A percentile compares a stretch with the other conserved stretches of the same genome.
Conservation (phyloP, 805 yeast genomes). For the Starmerella apicola region DNA sequence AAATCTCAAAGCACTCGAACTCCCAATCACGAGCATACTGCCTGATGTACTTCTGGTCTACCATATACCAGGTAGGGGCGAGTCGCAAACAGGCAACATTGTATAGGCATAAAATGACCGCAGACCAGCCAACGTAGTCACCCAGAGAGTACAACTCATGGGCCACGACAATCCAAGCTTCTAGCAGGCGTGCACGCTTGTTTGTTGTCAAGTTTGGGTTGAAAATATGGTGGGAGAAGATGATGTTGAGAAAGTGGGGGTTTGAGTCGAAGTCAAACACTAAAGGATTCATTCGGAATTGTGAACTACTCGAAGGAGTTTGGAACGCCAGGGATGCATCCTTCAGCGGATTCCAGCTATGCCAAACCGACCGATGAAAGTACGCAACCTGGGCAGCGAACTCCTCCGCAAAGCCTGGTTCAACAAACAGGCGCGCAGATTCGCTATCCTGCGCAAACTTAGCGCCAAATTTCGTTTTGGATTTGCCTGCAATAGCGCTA, state of each 20-base stretch:
- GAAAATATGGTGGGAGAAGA: slow-evolving; percentile 59
- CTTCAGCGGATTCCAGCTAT: slow-evolving; percentile 61
- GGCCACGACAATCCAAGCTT: slow-evolving; percentile 80
- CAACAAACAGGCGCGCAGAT: slow-evolving; percentile 40
- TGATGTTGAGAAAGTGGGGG: slow-evolving; percentile 65
- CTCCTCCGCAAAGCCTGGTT: slow-evolving; percentile 40
- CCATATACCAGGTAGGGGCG: slow-evolving; percentile 59
- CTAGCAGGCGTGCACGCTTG: slow-evolving; percentile 48
- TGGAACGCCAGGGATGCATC: slow-evolving; percentile 68
- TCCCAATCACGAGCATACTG: slow-evolving; percentile 75
- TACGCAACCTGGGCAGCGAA: slow-evolving; percentile 53
- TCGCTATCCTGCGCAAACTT: slow-evolving; percentile 4
- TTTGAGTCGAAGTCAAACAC: slow-evolving; percentile 53
- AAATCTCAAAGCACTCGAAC: slow-evolving; percentile 80
- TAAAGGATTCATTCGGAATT: slow-evolving; percentile 42
- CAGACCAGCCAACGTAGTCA: slow-evolving; percentile 90
- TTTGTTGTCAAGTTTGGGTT: slow-evolving; percentile 28
- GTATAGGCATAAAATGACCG: slow-evolving; percentile 71
- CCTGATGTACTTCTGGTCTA: slow-evolving; percentile 46
- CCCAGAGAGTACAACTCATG: slow-evolving; percentile 64
- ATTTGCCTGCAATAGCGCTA: not conserved
- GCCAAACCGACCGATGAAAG: slow-evolving; percentile 54
- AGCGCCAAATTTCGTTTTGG: not conserved
- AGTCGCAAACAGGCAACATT: slow-evolving; percentile 72
- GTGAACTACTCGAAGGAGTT: slow-evolving; percentile 26